These are phyloP conservation scores for Sporisorium sorghi DNA, from an alignment of 1,284 basidiomycete species.

Conservation along the genomic window DNA sequence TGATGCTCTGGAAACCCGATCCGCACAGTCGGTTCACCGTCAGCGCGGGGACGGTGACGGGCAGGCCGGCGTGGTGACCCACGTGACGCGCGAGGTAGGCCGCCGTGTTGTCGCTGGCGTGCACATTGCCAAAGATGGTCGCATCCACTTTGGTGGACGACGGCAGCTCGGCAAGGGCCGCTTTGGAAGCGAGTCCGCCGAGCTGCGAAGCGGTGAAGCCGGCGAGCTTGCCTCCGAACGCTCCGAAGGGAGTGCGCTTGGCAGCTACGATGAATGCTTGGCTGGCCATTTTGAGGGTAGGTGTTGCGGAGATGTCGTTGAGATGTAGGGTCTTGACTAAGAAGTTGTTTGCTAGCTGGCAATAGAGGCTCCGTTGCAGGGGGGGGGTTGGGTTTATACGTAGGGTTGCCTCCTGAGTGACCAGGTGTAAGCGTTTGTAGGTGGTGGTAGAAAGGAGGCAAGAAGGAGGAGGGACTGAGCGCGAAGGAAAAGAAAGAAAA, in stretches of 20 bases:
- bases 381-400: too few species aligned
- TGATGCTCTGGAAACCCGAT: constrained; percentile 92
- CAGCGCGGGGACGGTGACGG: constrained; percentile 72
- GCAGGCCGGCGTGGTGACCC: constrained; percentile 82
- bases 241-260: constrained; percentile 74
- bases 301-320: too few species aligned
- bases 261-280: constrained; percentile 70
- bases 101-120: constrained; percentile 73
- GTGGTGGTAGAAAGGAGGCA: neutral
- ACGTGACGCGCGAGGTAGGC: constrained; percentile 96
- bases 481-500: neutral
- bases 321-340: too few species aligned
- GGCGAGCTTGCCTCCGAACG: constrained; percentile 72
- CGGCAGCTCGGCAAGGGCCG: constrained; percentile 72
- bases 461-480: neutral
- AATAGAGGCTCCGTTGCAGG: too few species aligned
- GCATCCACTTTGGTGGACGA: constrained; percentile 71
- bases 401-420: neutral
- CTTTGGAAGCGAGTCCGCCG: constrained; percentile 73
- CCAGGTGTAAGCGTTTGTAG: neutral
- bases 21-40: constrained; percentile 86
- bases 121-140: constrained; percentile 67
- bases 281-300: constrained; percentile 27
- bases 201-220: constrained; percentile 68
- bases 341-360: too few species aligned